phyloP scores from a whole-genome alignment of 371 early-diverging fungal genomes.

The Rhizopus delemar region DNA sequence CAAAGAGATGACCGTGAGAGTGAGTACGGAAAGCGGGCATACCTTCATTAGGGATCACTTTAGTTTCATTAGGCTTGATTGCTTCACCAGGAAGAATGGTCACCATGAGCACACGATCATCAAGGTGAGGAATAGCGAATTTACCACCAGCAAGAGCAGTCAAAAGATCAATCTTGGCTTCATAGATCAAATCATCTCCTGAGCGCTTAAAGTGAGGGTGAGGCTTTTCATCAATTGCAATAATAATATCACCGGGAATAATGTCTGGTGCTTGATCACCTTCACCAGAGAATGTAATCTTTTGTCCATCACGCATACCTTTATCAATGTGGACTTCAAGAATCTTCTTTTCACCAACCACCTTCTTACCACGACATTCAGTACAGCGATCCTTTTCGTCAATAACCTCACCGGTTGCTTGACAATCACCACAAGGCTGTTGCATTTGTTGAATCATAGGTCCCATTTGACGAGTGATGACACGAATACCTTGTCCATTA shows the following conservation, averaged over 20 bases:
- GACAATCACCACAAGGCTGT: conserved; percentile 87
- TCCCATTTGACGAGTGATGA: conserved; percentile 91
- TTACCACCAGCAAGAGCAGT: conserved; percentile 94
- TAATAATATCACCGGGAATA: conserved; percentile 83
- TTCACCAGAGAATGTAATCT: conserved; percentile 88
- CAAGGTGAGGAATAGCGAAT: conserved; percentile 86
- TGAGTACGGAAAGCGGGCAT: conserved; percentile 93
- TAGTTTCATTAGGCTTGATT: conserved; percentile 76
- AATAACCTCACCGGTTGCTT: conserved; percentile 88
- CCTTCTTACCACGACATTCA: conserved; percentile 86
- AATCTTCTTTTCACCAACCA: conserved; percentile 75
- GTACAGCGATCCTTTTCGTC: conserved; percentile 86
- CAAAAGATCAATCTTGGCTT: conserved; percentile 87
- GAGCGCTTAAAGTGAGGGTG: conserved; percentile 85
- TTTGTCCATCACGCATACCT: conserved; percentile 95
- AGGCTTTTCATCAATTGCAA: conserved; percentile 89
- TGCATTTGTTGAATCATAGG: conserved; percentile 98
- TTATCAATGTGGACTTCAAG: conserved; percentile 86
- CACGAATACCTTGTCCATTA: conserved; percentile 82
- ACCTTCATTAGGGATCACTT: conserved; percentile 86
- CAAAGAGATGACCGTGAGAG: conserved; percentile 86
- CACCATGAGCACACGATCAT: conserved; percentile 85
- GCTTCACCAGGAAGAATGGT: conserved; percentile 91
- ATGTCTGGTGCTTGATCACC: conserved; percentile 84
- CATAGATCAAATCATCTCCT: conserved; percentile 82